Base-by-base conservation (phyloP, 2,329 filamentous ascomycete genomes). In the Aphanocladium album region DNA sequence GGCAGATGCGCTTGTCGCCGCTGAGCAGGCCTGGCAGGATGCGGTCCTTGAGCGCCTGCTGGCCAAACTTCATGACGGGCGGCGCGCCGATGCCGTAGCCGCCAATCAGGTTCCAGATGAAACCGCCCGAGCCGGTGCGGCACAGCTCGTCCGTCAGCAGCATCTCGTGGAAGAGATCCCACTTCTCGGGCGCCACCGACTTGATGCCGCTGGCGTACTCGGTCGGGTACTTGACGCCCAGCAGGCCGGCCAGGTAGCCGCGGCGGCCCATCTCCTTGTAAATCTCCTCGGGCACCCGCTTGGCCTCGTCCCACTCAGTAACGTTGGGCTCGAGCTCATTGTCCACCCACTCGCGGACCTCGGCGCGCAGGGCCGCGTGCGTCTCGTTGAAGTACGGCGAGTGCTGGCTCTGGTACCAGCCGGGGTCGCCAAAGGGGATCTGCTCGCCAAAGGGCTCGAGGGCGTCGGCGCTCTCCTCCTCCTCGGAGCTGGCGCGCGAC, bases 91-190 rank as follows among this genome's bases (percentile, higher is more conserved):
- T 99, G 59, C 92, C 93, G 72, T 91, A 97, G n/a, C 95, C 95
- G 67, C 93, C 95, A 64, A 98, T 89, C 69, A 98, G 80, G 75
- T 96, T 96, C 95, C 95, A 98, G 23, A 98, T 92, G 65, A 98
- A 89, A 62, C 95, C 95, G 70, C 95, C 95, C 52, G 90, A 96
- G 60, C 89, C 95, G 55, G 87, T 81, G 60, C 95, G 90, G 43
- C 91, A 96, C 49, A 99, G 79, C 82, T 99, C 95, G 68, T 99
- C 95, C 1, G 93, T 98, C 62, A 99, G 73, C 49, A 98, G 83
- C 85, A 98, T 84, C 82, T 99, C 95, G 77, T 99, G 95, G 87
- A 98, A 99, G 49, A 96, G 85, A 78, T 99, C 95, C 93, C 93
- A 99, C 73, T 95, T 88, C 77, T 97, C 91, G 0, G 90, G 80